Conservation (phyloP, 176 grass and related monocot genomes). For the barley (Hordeum vulgare) region MorexV3_pseudomolecules_assembly NC_058524.1:420948988-420949487, state of each 20-base stretch:
- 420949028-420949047: too few species aligned
- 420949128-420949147: constrained; percentile 46
- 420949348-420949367: constrained; percentile 82
- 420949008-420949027: background rate
- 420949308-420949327: constrained; percentile 58
- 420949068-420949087: background rate
- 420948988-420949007: too few species aligned
- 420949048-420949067: too few species aligned
- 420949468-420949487: background rate
- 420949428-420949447: constrained; percentile 61
- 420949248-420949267: constrained; percentile 43
- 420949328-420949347: constrained; percentile 45
- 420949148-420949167: constrained; percentile 63
- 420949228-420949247: constrained; percentile 84
- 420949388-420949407: constrained; percentile 51
- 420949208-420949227: constrained; percentile 39
- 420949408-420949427: constrained; percentile 29
- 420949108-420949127: constrained; percentile 41
- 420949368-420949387: constrained; percentile 60
- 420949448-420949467: constrained; percentile 65
- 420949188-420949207: constrained; percentile 44
- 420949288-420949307: constrained; percentile 59
- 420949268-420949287: constrained; percentile 51
- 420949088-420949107: constrained; percentile 46
- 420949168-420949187: constrained; percentile 54